phyloP scores from a whole-genome alignment of 805 yeast species.

The Diddensiella caesifluorescens region DNA sequence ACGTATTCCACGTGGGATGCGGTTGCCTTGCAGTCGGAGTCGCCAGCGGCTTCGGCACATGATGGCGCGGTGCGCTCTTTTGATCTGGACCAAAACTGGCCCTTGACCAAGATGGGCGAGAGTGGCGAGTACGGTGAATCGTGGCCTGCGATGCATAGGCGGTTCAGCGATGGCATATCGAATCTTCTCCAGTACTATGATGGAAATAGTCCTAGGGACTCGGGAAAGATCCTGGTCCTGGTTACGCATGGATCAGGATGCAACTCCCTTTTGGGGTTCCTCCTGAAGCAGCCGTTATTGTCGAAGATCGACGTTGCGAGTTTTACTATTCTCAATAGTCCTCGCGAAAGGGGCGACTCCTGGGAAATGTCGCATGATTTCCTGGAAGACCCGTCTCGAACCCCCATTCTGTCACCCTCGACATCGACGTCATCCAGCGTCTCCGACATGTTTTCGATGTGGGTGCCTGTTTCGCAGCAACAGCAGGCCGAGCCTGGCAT shows the following conservation, averaged over 20 bases:
- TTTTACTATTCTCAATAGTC: constrained; percentile 16
- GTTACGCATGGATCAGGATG: constrained; percentile 39
- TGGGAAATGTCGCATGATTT: neutral
- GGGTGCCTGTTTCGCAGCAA: neutral
- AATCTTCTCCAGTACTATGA: constrained; percentile 25
- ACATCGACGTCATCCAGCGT: constrained; percentile 3
- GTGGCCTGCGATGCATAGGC: constrained; percentile 33
- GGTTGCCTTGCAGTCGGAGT: no score
- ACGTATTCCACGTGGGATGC: no score
- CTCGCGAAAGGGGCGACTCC: neutral
- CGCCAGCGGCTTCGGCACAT: constrained; percentile 5
- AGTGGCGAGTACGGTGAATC: constrained; percentile 35
- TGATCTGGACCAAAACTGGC: constrained; percentile 25
- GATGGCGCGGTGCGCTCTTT: constrained; percentile 3
- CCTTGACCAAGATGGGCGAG: constrained; percentile 24
- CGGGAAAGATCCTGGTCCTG: constrained; percentile 22
- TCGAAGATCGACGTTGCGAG: constrained; percentile 28
- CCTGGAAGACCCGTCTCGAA: neutral
- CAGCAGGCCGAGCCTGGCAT: neutral
- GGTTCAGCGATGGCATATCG: constrained; percentile 28
- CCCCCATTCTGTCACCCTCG: constrained; percentile 1
- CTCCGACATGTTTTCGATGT: neutral
- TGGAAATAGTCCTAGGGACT: neutral
- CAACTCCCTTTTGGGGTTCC: constrained; percentile 33
- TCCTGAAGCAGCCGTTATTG: constrained; percentile 30